Conservation (phyloP, 345 rosid species). For the Ceriops decandra region DNA sequence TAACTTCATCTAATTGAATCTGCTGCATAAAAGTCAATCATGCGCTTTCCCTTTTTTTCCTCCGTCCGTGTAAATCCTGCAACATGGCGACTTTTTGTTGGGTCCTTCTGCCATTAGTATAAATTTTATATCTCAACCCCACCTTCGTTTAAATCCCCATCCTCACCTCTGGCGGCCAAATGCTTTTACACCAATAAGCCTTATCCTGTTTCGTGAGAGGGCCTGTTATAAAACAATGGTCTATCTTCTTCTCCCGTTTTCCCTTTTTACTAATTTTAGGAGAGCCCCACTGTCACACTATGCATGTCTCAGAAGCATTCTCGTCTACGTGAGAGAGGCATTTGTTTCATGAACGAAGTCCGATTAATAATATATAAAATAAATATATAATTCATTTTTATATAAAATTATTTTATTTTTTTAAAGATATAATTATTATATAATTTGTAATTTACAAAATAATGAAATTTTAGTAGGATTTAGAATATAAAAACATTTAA, state of each 20-base stretch:
- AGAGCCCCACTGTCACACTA: not conserved
- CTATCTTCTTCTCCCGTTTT: not conserved
- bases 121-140: not conserved
- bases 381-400: no score
- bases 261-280: not conserved
- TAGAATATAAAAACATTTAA: no score
- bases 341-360: not conserved
- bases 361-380: no score
- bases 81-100: no score
- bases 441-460: no score
- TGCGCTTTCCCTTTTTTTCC: not conserved
- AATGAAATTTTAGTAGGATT: no score
- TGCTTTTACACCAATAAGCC: not conserved
- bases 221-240: not conserved
- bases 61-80: no score
- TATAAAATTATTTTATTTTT: no score
- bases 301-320: not conserved
- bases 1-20: not conserved
- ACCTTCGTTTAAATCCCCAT: not conserved
- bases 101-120: no score
- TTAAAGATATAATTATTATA: no score
- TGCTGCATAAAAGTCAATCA: not conserved
- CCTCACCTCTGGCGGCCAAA: not conserved
- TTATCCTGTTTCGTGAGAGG: slow-evolving; percentile 2
- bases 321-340: not conserved